Evolutionary conservation across 1,284 basidiomycete genomes (phyloP), one percentile per base, ranked within the genome.

Genomic region (Hortiboletus rubellus): DNA sequence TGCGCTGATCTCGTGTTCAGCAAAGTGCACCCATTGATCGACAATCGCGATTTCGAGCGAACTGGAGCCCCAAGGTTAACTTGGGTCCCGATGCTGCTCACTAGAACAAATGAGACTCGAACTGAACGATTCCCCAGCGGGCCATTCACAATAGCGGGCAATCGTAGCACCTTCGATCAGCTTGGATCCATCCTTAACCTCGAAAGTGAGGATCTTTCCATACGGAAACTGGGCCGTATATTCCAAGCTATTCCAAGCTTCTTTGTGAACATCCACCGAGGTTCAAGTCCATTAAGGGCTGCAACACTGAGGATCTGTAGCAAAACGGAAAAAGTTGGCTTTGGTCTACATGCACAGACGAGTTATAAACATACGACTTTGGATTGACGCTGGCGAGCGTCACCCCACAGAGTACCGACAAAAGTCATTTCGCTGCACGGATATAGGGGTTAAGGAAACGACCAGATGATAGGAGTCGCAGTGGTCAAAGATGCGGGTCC

Each of bases 141-240:
- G 22, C 42, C 33, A 49, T 52, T 50, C 18, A 85, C 84, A 68
- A 72, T 84, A 83, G 63, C 76, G 77, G 22, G 82, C 79, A 63
- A 86, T 84, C 60, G 84, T 77, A 52, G 73, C 68, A 49, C 73
- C 74, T 75, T 87, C 84, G 59, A 73, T 72, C 54, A 87, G 70
- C 61, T 66, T 67, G 70, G 79, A 76, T 58, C 82, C 82, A 60
- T 84, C 80, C 44, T 72, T 61, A 54, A 67, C 73, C 71, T 81
- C 79, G 62, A 86, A 81, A 41, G 74, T 76, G 33, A 84, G 85
- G 59, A 84, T 71, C 73, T 79, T 78, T 24, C 76, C 80, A 52
- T 74, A 66, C 22, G 77, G 73, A 69, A 79, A 81, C 66, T 81
- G 80, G 57, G 68, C 62, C 49, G 74, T 63, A 68, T 75, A 81